Base-by-base conservation (phyloP, 2,329 filamentous ascomycete genomes). In the Penicillium sp. region DNA sequence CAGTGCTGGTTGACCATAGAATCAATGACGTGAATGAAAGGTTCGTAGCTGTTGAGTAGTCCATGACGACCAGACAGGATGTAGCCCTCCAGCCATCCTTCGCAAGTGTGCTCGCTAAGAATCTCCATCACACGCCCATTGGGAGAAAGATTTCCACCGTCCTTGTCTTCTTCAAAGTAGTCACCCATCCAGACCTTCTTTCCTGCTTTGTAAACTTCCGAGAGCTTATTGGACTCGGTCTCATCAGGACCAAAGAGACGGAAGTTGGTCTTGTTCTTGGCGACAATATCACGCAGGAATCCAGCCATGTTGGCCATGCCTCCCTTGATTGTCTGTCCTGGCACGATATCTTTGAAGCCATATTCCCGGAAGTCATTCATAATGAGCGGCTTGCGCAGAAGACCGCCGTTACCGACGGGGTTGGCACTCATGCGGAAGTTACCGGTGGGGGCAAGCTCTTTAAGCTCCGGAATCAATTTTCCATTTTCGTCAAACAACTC, bases 1-100 rank as follows among this genome's bases (percentile, higher is more conserved):
- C 87, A 90, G 74, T 92, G 88, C 75, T 90, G 88, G 69, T 90
- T 90, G 54, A 92, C 88, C 88, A 92, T 92, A 1, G 86, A 89
- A 70, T 91, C 87, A 63, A 92, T 90, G 63, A 92, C 84, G 66
- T 91, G 87, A 53, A 91, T 88, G 67, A 92, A 92, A 0, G 88
- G 87, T 70, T 92, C 88, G 73, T 92, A 92, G 67, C 85, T 88
- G 79, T 90, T 91, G 53, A 92, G 80, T 53, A 92, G 69, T 12
- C 88, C 88, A 59, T 91, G 88, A 5, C 88, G 81, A 26, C 88
- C 88, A 49, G 84, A 89, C 2, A 92, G 78, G 39, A 89, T 73
- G 67, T 91, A 92, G 3, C 88, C 88, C 74, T 92, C 88, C 15
- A 92, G 78, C 88, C 88, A 92, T 24, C 87, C 88, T 70, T 92